Conservation (phyloP, 75 land plant species). For the Pinus albicaulis region DNA sequence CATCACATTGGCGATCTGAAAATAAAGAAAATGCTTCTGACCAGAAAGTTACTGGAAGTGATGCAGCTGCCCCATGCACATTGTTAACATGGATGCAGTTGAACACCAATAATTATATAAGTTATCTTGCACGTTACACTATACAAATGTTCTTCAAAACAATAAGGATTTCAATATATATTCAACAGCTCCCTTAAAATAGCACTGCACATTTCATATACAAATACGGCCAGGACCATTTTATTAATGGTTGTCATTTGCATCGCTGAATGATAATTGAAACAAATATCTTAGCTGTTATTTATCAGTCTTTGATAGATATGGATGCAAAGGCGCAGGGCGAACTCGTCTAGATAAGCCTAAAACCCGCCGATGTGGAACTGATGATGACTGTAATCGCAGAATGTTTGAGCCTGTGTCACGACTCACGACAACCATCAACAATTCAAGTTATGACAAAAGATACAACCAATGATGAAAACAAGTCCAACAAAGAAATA, state of each 20-base stretch:
- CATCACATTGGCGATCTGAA: too few species aligned
- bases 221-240: background rate
- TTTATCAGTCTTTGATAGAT: slow-evolving; percentile 11
- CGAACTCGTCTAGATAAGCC: slow-evolving; percentile 31
- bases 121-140: background rate
- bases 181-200: background rate
- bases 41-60: background rate
- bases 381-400: slow-evolving; percentile 18
- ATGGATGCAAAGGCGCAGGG: slow-evolving; percentile 34
- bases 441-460: background rate
- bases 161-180: background rate
- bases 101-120: background rate
- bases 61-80: background rate
- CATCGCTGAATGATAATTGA: background rate
- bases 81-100: background rate
- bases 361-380: slow-evolving; percentile 25
- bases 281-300: background rate
- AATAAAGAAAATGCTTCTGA: background rate
- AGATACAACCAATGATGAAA: background rate
- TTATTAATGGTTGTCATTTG: background rate
- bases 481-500: background rate
- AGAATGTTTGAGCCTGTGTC: background rate
- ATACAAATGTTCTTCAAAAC: background rate
- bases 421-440: background rate
- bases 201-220: background rate